Evolutionary conservation across 2,329 filamentous ascomycete genomes (phyloP).

Genomic region (Cadophora sp.): DNA sequence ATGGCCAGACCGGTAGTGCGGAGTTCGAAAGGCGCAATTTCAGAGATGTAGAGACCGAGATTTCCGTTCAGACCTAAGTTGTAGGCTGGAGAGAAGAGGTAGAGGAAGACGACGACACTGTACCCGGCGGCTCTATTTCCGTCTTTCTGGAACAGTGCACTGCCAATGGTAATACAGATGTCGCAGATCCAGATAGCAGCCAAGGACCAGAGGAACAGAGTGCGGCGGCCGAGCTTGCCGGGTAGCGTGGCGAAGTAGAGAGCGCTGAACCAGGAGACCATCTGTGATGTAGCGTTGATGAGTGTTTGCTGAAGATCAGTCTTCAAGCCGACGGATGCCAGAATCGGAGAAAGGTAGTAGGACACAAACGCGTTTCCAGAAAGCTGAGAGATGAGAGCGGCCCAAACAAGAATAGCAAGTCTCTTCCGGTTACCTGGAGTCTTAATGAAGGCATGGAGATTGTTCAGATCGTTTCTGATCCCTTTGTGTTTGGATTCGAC

Average conservation of each 20-base stretch:
- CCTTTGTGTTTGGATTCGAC: slow-evolving; percentile 15
- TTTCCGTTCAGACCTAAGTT: slow-evolving; percentile 60
- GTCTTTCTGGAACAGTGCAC: slow-evolving; percentile 45
- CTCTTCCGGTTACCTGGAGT: slow-evolving; percentile 29
- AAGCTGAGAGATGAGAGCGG: slow-evolving; percentile 19
- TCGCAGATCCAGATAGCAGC: slow-evolving; percentile 2
- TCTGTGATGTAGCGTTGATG: slow-evolving; percentile 44
- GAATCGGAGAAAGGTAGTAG: slow-evolving; percentile 38
- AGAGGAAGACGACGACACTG: slow-evolving; percentile 54
- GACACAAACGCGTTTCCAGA: slow-evolving; percentile 13
- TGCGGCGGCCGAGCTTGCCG: slow-evolving; percentile 13
- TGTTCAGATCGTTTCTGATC: slow-evolving; percentile 48
- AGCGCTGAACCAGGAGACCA: slow-evolving; percentile 28
- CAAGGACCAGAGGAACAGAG: slow-evolving; percentile 18
- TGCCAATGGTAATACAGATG: slow-evolving; percentile 36
- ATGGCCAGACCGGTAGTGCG: too few relatives aligned
- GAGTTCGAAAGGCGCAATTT: slow-evolving; percentile 19
- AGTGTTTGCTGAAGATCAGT: slow-evolving; percentile 39
- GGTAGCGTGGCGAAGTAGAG: slow-evolving; percentile 45
- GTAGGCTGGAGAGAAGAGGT: slow-evolving; percentile 59
- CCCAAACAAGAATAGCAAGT: slow-evolving; percentile 27
- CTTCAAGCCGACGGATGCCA: slow-evolving; percentile 35
- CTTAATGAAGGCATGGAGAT: slow-evolving; percentile 61
- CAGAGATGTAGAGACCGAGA: slow-evolving; percentile 52
- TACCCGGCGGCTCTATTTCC: slow-evolving; percentile 45